Evolutionary conservation across 1,139 yeast species (phyloP).

Genomic region (Magnusiomyces tetraspermus): DNA sequence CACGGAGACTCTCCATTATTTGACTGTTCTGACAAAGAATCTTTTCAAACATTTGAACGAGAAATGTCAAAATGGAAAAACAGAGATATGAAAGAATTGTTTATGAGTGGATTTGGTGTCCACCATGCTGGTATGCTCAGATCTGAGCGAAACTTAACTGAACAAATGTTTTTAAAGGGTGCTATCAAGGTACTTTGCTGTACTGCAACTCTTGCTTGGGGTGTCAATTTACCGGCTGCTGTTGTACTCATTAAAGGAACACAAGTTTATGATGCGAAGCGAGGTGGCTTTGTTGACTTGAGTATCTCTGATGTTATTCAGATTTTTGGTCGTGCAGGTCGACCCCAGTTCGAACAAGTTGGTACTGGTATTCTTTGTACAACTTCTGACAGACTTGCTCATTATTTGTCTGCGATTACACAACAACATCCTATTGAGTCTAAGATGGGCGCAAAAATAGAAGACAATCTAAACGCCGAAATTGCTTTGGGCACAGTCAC

Average conservation of each 20-base stretch:
- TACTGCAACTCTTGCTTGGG: conserved; percentile 99
- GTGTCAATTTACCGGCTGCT: conserved; percentile 97
- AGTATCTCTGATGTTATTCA: conserved; percentile 96
- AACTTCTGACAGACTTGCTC: conserved; percentile 70
- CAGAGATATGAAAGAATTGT: conserved; percentile 73
- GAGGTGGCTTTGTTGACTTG: conserved; percentile 87
- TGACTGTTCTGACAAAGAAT: conserved; percentile 47
- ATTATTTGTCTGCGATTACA: conserved; percentile 74
- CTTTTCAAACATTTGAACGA: conserved; percentile 42
- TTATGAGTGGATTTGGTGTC: conserved; percentile 75
- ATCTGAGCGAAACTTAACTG: conserved; percentile 81
- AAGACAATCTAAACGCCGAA: conserved; percentile 92
- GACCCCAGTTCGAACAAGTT: conserved; percentile 88
- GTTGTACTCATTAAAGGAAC: conserved; percentile 96
- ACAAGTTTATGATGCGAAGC: conserved; percentile 86
- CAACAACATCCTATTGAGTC: conserved; percentile 98
- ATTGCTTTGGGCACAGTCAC: conserved; percentile 93
- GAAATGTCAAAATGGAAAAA: conserved; percentile 71
- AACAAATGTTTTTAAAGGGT: conserved; percentile 76
- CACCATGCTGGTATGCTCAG: conserved; percentile 98
- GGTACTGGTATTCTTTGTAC: conserved; percentile 94
- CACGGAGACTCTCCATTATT: conserved; percentile 47
- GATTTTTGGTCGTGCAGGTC: conserved; percentile 98
- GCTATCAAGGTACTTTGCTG: conserved; percentile 85
- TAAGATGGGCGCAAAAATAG: conserved; percentile 60